A percentile compares a stretch with the other conserved stretches of the same genome.
Conservation (phyloP, 2,329 filamentous ascomycete species). For the Ophiosphaerella narmari region DNA sequence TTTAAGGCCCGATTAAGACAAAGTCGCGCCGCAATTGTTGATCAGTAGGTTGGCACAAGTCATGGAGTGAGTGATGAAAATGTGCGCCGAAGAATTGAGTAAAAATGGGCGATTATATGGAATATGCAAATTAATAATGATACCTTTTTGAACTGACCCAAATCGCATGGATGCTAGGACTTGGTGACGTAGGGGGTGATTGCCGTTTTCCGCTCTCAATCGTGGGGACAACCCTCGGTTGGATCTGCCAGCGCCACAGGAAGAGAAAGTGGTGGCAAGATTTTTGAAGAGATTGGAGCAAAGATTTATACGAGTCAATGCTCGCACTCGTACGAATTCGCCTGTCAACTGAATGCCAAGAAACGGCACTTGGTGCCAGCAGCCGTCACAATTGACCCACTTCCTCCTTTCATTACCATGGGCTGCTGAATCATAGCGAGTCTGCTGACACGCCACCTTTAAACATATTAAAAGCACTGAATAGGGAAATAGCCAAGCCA, state of each 20-base stretch:
- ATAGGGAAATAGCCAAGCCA: too few species aligned
- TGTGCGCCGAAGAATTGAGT: not conserved
- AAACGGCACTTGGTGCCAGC: too few species aligned
- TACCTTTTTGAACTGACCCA: not conserved
- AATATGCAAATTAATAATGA: not conserved
- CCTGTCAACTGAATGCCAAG: too few species aligned
- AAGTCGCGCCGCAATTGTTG: not conserved
- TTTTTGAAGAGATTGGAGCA: not conserved
- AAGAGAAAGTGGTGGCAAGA: not conserved
- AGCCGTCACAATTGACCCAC: too few species aligned
- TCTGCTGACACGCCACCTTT: too few species aligned
- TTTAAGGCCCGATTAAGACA: too few species aligned
- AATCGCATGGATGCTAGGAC: not conserved
- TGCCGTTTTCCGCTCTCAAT: too few species aligned
- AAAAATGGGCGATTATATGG: not conserved
- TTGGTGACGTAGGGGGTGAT: not conserved
- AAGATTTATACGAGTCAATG: not conserved
- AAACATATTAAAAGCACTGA: not conserved
- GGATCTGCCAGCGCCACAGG: not conserved
- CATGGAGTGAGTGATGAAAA: not conserved
- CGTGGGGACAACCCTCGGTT: not conserved
- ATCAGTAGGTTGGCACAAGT: not conserved
- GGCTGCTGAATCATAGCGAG: too few species aligned
- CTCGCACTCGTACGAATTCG: not conserved
- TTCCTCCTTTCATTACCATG: too few species aligned